These are phyloP conservation scores for Blastobotrys malaysiensis DNA, from an alignment of 1,139 yeast species.

Conservation along the genomic window DNA sequence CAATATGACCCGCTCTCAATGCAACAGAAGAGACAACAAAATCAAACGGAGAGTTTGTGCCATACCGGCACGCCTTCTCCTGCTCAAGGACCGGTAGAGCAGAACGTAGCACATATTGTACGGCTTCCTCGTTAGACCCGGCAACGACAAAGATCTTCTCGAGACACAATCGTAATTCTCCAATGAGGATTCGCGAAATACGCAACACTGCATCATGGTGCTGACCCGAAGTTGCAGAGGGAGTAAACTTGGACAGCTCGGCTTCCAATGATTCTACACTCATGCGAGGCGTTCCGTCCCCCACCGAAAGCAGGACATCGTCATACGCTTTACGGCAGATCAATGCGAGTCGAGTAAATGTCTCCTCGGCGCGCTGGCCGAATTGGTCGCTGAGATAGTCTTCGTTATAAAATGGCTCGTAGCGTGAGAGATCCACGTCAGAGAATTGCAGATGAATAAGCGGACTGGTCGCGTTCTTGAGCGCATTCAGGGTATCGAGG, in stretches of 20 bases:
- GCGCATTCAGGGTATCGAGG: conserved; percentile 16
- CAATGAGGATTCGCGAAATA: not conserved
- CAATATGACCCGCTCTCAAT: not conserved
- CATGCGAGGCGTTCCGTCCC: not conserved
- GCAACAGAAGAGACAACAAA: not conserved
- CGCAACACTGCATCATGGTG: not conserved
- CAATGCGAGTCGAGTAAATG: conserved; percentile 67
- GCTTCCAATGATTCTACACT: not conserved
- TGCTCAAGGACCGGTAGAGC: not conserved
- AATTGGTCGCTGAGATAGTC: conserved; percentile 76
- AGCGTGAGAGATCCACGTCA: conserved; percentile 18
- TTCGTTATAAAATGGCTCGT: conserved; percentile 62
- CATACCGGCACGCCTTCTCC: not conserved
- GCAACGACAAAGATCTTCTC: not conserved
- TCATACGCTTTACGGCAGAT: not conserved
- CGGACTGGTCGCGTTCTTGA: conserved; percentile 18
- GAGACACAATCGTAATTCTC: not conserved
- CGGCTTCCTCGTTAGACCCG: not conserved
- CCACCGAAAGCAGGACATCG: not conserved
- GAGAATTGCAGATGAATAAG: conserved; percentile 16
- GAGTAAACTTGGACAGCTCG: not conserved
- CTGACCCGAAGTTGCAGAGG: not conserved
- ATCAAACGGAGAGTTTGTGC: not conserved
- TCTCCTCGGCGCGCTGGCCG: conserved; percentile 40
- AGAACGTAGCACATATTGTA: not conserved